Evolutionary conservation across 2,329 filamentous ascomycete genomes (phyloP).

Genomic region (Aureobasidium sp.): DNA sequence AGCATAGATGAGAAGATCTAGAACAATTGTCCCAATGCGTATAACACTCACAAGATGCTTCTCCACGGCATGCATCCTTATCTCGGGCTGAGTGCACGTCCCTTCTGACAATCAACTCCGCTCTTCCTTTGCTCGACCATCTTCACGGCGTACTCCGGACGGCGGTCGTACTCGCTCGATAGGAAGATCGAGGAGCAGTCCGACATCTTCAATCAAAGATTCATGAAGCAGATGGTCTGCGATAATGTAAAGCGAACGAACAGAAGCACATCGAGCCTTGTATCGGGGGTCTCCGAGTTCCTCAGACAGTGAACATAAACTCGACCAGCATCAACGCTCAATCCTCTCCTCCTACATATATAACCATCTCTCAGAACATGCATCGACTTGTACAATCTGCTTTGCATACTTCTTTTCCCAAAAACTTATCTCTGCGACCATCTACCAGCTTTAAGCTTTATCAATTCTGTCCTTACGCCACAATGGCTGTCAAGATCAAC

Average conservation of each 20-base stretch:
- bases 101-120: background rate
- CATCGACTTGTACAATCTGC: background rate
- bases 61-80: background rate
- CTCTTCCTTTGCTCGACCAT: background rate
- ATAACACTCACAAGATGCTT: background rate
- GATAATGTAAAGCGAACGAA: background rate
- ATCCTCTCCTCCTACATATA: background rate
- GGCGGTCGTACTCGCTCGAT: background rate
- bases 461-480: background rate
- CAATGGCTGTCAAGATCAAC: constrained; percentile 18
- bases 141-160: background rate
- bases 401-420: background rate
- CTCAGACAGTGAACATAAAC: background rate
- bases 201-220: background rate
- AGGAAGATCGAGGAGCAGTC: background rate
- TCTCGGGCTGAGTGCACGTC: background rate
- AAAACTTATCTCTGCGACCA: background rate
- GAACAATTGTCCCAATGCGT: background rate
- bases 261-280: background rate
- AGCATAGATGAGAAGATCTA: background rate
- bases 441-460: background rate
- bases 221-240: background rate
- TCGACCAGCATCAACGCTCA: background rate
- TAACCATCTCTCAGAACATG: background rate
- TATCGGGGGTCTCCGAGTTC: background rate